phyloP scores from a whole-genome alignment of 306 rosid genomes.

The Vigna hirtella region DNA sequence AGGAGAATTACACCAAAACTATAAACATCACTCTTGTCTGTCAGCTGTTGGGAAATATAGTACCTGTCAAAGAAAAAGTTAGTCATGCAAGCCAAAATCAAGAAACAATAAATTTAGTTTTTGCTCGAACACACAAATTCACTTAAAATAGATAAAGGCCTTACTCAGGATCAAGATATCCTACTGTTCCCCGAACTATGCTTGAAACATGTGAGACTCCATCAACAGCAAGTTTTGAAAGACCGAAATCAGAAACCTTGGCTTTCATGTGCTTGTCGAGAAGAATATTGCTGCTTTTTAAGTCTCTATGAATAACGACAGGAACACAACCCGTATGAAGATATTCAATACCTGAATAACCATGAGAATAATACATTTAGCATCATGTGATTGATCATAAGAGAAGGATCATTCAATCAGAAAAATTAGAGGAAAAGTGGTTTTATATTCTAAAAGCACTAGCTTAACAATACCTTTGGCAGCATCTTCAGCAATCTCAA shows the following conservation, averaged over 20 bases:
- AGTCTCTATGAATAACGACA: slow-evolving; percentile 90
- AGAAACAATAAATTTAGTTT: background rate
- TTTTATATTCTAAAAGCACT: slow-evolving; percentile 16
- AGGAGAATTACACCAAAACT: slow-evolving; percentile 99
- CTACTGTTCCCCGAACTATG: slow-evolving; percentile 95
- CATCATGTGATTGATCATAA: slow-evolving; percentile 10
- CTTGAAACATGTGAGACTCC: slow-evolving; percentile 97
- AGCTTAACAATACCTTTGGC: slow-evolving; percentile 76
- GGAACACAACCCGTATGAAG: slow-evolving; percentile 97
- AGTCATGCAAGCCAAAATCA: slow-evolving; percentile 23
- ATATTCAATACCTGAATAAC: slow-evolving; percentile 90
- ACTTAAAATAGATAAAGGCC: slow-evolving; percentile 43
- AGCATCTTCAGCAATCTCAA: slow-evolving; percentile 93
- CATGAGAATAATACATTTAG: slow-evolving; percentile 39
- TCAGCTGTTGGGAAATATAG: slow-evolving; percentile 94
- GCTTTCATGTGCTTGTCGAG: slow-evolving; percentile 92
- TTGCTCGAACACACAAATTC: slow-evolving; percentile 32
- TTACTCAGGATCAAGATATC: slow-evolving; percentile 98
- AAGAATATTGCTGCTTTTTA: slow-evolving; percentile 96
- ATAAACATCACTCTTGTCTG: slow-evolving; percentile 96
- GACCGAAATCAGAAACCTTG: slow-evolving; percentile 97
- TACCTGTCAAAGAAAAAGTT: slow-evolving; percentile 61
- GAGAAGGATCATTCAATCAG: slow-evolving; percentile 14
- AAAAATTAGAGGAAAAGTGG: background rate
- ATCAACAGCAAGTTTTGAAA: slow-evolving; percentile 94